Evolutionary conservation across 2,329 filamentous ascomycete genomes (phyloP).

Genomic region (Colletotrichum orchidophilum): DNA sequence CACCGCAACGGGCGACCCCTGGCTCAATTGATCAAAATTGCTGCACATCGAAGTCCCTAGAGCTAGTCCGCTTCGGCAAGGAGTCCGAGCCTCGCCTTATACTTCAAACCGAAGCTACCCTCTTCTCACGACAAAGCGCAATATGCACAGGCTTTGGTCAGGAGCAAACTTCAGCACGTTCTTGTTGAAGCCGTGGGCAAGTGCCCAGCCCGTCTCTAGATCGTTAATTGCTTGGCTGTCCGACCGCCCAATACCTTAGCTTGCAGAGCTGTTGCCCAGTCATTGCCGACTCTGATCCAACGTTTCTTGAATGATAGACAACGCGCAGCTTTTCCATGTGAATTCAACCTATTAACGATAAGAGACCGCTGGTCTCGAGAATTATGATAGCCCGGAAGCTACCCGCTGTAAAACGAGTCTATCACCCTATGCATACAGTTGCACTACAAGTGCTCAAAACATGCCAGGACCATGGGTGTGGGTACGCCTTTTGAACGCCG

Average conservation of each 20-base stretch:
- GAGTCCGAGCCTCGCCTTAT: conserved; percentile 16
- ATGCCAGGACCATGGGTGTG: neutral
- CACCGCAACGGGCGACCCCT: conserved; percentile 14
- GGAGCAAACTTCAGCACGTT: neutral
- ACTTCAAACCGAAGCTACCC: conserved; percentile 14
- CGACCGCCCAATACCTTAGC: neutral
- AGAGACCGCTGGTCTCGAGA: neutral
- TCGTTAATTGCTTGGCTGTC: neutral
- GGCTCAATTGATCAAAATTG: conserved; percentile 22
- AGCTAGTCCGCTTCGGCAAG: neutral
- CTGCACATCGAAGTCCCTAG: conserved; percentile 1
- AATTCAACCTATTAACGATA: too few relatives aligned
- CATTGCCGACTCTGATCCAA: neutral
- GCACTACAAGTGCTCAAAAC: neutral
- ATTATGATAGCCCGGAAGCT: neutral
- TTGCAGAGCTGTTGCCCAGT: neutral
- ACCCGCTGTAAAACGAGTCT: neutral
- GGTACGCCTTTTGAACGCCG: neutral
- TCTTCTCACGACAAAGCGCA: conserved; percentile 19
- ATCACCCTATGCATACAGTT: neutral
- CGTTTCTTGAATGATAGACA: neutral
- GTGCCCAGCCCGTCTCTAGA: neutral
- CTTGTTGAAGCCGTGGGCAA: neutral
- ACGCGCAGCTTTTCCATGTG: too few relatives aligned
- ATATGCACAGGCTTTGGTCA: conserved; percentile 3